phyloP scores from a whole-genome alignment of 164 flowering plant genomes.

The Houttuynia cordata region DNA sequence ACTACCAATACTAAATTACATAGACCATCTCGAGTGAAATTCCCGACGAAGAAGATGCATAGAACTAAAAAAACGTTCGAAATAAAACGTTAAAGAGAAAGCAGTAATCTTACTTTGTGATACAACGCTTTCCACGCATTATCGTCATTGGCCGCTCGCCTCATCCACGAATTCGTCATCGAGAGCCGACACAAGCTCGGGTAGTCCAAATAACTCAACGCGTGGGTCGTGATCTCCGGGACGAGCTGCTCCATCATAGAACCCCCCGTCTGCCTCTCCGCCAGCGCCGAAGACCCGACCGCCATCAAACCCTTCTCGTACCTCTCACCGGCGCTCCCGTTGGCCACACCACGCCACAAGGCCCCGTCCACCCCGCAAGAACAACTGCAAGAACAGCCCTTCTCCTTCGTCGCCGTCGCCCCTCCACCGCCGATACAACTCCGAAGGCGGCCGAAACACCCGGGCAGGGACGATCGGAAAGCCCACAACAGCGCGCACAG shows the following conservation, averaged over 20 bases:
- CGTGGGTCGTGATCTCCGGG: slow-evolving; percentile 93
- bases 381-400: slow-evolving; percentile 17
- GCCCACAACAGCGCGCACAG: slow-evolving; percentile 26
- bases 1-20: not conserved
- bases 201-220: slow-evolving; percentile 91
- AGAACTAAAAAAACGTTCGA: not conserved
- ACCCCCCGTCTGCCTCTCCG: slow-evolving; percentile 42
- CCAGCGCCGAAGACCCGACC: slow-evolving; percentile 2
- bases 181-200: slow-evolving; percentile 89
- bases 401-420: slow-evolving; percentile 6
- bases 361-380: slow-evolving; percentile 12
- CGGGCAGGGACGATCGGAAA: slow-evolving; percentile 10
- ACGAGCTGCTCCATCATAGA: slow-evolving; percentile 99
- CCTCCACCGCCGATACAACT: not conserved
- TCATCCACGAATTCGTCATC: slow-evolving; percentile 90
- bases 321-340: slow-evolving; percentile 23
- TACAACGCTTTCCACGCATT: slow-evolving; percentile 96
- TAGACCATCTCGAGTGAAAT: not conserved
- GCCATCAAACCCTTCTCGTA: slow-evolving; percentile 8
- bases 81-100: too few species aligned
- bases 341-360: slow-evolving; percentile 9
- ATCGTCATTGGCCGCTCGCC: slow-evolving; percentile 95
- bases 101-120: slow-evolving; percentile 52
- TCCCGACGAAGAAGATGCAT: not conserved
- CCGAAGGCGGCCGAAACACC: not conserved